Percentiles rank a stretch among this genome's conserved stretches.
Evolutionary conservation across 768 basidiomycete species (phyloP).

Genomic region (Calocybe indica): DNA sequence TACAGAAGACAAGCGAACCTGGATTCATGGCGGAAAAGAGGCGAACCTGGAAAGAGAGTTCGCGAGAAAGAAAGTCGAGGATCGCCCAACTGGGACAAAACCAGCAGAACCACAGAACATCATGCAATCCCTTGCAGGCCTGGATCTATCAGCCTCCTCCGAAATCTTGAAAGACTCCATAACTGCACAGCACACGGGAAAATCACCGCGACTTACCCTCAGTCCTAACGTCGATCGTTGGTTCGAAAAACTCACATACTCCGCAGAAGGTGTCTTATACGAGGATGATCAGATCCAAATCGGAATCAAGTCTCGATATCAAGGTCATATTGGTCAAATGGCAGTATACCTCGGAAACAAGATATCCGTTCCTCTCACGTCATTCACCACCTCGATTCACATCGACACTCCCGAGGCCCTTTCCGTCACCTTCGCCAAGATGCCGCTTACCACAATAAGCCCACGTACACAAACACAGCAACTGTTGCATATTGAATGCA

Average conservation of each 20-base stretch:
- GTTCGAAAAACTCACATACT: constrained; percentile 80
- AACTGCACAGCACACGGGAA: constrained; percentile 10
- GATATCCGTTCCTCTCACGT: constrained; percentile 78
- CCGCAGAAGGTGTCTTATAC: constrained; percentile 84
- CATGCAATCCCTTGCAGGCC: constrained; percentile 73
- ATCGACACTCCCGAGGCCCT: constrained; percentile 72
- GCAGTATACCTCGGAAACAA: constrained; percentile 98
- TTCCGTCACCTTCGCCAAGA: constrained; percentile 82
- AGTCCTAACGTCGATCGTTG: constrained; percentile 81
- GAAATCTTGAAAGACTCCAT: constrained; percentile 8
- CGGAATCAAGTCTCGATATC: constrained; percentile 94
- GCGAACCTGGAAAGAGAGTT: constrained; percentile 75
- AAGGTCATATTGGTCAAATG: constrained; percentile 89
- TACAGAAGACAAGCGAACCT: constrained; percentile 92
- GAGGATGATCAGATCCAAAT: constrained; percentile 96
- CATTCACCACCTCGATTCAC: constrained; percentile 81
- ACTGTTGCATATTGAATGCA: constrained; percentile 92
- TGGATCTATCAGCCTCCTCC: constrained; percentile 50
- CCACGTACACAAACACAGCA: constrained; percentile 90
- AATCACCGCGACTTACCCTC: constrained; percentile 50
- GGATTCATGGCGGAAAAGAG: constrained; percentile 94
- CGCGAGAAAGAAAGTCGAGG: constrained; percentile 45
- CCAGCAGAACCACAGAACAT: constrained; percentile 40
- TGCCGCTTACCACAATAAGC: constrained; percentile 76
- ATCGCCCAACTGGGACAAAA: constrained; percentile 8